phyloP scores from a whole-genome alignment of 768 basidiomycete genomes.

The Trametes gibbosa region DNA sequence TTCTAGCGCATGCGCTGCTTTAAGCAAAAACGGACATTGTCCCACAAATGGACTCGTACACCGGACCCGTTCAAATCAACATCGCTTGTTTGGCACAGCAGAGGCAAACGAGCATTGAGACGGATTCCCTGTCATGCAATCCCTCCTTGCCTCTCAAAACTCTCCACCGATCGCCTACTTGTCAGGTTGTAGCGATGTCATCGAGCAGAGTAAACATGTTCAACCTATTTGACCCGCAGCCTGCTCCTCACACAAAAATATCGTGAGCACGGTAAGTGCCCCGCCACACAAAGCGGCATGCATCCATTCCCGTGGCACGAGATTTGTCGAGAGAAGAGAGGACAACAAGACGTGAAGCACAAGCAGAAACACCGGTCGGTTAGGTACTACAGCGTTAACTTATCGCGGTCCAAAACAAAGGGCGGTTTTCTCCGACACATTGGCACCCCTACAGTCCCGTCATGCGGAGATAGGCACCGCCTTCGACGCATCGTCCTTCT shows the following conservation, averaged over 20 bases:
- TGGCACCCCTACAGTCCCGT: background rate
- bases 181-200: no score
- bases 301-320: background rate
- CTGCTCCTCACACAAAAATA: no score
- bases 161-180: no score
- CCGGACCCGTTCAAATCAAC: no score
- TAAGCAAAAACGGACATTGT: no score
- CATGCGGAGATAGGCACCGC: constrained; percentile 39
- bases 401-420: constrained; percentile 3
- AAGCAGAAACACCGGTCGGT: background rate
- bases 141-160: no score
- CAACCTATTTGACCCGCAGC: no score
- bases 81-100: no score
- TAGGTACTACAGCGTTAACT: constrained; percentile 14
- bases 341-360: background rate
- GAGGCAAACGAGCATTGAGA: background rate
- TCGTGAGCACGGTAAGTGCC: background rate
- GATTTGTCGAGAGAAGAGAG: background rate
- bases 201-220: no score
- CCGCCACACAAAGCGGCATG: background rate
- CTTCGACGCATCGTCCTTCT: constrained; percentile 55
- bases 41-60: no score
- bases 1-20: no score
- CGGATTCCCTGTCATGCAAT: no score
- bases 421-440: background rate